phyloP scores from a whole-genome alignment of 148 eudicot genomes.

The Polygonum maritimum region DNA sequence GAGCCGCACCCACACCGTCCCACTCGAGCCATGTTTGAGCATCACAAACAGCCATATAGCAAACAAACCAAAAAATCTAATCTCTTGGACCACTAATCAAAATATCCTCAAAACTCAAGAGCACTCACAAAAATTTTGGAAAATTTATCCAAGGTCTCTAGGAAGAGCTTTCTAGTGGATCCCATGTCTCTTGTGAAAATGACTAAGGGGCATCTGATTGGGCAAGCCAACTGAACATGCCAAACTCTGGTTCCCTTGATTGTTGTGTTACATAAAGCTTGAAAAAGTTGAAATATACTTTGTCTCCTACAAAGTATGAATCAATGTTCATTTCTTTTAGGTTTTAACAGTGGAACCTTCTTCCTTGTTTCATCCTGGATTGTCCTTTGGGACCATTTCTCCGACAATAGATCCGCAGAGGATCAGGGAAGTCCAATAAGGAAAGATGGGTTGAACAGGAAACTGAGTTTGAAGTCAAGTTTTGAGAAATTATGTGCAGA shows the following conservation, averaged over 20 bases:
- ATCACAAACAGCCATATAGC: too few species aligned
- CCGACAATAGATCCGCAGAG: neutral
- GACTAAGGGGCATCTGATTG: neutral
- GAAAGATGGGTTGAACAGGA: neutral
- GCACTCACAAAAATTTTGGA: too few species aligned
- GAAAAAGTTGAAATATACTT: neutral
- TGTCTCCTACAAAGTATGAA: neutral
- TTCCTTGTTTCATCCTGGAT: neutral
- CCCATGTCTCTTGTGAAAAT: neutral
- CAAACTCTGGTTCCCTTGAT: neutral
- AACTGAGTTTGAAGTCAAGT: neutral
- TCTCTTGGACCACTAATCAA: too few species aligned
- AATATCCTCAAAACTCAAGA: too few species aligned
- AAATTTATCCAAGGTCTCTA: neutral
- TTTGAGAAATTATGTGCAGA: neutral
- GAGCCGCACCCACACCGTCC: too few species aligned
- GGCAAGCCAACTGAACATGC: neutral
- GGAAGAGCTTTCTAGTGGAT: neutral
- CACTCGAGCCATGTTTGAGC: too few species aligned
- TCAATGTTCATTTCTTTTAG: neutral
- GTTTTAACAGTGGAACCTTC: neutral
- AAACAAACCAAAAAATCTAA: too few species aligned
- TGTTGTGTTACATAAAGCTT: neutral
- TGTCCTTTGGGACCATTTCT: neutral
- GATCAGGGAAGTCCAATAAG: neutral